Base-by-base conservation (phyloP, 1,139 yeast genomes). In the Meyerozyma carpophila region DNA sequence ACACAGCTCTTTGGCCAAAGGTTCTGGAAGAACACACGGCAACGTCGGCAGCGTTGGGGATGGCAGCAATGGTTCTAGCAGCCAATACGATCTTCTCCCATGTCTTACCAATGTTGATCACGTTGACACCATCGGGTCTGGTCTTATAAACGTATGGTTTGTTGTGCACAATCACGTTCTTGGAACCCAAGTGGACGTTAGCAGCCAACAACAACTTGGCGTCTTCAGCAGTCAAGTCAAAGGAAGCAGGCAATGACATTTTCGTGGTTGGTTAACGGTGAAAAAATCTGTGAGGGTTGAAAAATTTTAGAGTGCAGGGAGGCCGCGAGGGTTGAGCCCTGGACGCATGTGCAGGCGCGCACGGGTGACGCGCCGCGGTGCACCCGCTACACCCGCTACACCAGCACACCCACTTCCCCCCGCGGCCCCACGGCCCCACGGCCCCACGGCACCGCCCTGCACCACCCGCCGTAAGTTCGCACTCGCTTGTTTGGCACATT, bases 71-170 rank as follows among this genome's bases (percentile, higher is more conserved):
- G 79, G 91, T 88, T 82, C 98, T 93, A 65, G 99, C 98, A 69
- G 99, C 99, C 73, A 94, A 83, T 58, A 93, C 98, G 75, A 94
- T 88, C 83, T 94, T 94, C 83, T 94, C 98, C 98, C 98, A 93
- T 68, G 99, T 94, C 83, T 93, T 93, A 81, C 95, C 93, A 70
- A 93, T 81, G 91, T 93, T 89, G 77, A 94, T 90, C 65, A 94
- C 81, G 82, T 89, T 90, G 68, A 94, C 97, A 84, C 99, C 99
- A 75, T 94, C 99, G 77, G 96, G 95, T 82, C 99, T 91, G 77
- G 96, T 86, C 80, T 90, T 88, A 93, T 81, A 89, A 67, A 94
- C 96, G 86, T 94, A 94, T 75, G 96, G 93, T 78, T 89, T 93
- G 88, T 93, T 94, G 91, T 91, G 98, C 68, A 84, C 94, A 81